phyloP scores from a whole-genome alignment of 2,329 filamentous ascomycete genomes.

The Colletotrichum sp. region DNA sequence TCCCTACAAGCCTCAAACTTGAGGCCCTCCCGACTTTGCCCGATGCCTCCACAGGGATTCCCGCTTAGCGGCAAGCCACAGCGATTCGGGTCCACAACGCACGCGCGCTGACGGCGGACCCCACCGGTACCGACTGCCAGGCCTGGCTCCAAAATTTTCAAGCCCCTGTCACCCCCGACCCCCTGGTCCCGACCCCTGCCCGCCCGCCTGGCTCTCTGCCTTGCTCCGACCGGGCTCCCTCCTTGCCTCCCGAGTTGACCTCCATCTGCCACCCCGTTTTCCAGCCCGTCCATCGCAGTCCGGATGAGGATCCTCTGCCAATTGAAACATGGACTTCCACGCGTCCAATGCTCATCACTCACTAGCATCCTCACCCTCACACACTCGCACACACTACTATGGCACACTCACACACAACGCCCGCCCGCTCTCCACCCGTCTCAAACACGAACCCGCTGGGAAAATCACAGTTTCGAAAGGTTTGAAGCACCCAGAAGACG shows the following conservation, averaged over 20 bases:
- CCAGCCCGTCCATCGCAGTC: neutral
- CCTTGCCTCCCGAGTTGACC: constrained; percentile 5
- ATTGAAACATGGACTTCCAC: constrained; percentile 19
- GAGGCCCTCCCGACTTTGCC: constrained; percentile 16
- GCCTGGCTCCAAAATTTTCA: constrained; percentile 14
- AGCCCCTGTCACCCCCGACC: neutral
- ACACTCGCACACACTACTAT: neutral
- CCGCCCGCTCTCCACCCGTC: constrained; percentile 10
- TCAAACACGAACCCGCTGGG: constrained; percentile 13
- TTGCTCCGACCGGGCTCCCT: neutral
- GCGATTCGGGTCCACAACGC: neutral
- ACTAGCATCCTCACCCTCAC: neutral
- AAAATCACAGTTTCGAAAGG: constrained; percentile 10
- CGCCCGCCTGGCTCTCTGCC: neutral
- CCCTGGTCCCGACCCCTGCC: neutral
- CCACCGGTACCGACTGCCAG: constrained; percentile 19
- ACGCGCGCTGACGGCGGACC: neutral
- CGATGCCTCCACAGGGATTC: constrained; percentile 15
- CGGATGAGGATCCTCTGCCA: constrained; percentile 3
- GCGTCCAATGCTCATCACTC: neutral
- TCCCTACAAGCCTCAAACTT: constrained; percentile 13
- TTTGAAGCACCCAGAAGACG: constrained; percentile 9
- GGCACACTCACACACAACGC: neutral
- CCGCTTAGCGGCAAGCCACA: constrained; percentile 20
- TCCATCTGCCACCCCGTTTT: neutral